A percentile compares a stretch with the other conserved stretches of the same genome.
Evolutionary conservation across 2,329 filamentous ascomycete species (phyloP).

Genomic region (Colletotrichum sansevieriae): DNA sequence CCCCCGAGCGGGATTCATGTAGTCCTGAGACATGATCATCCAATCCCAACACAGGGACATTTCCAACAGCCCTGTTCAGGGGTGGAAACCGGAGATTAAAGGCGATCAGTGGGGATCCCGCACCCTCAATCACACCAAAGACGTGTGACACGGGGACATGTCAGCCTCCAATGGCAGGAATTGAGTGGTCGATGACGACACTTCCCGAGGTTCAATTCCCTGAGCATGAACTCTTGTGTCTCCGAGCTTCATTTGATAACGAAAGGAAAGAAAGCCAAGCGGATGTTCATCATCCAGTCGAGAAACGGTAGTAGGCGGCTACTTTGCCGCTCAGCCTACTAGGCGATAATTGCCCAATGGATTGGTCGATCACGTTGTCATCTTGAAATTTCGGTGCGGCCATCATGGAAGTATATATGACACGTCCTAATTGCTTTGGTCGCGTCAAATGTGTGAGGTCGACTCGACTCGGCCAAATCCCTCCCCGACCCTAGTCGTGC

Average conservation of each 20-base stretch:
- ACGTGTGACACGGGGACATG: neutral
- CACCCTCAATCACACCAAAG: slow-evolving; percentile 12
- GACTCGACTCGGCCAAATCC: too few species aligned
- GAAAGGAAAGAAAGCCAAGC: neutral
- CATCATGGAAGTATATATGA: too few species aligned
- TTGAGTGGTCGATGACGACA: slow-evolving; percentile 14
- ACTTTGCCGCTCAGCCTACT: too few species aligned
- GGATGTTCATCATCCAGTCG: too few species aligned
- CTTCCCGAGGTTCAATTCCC: neutral
- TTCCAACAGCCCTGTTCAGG: slow-evolving; percentile 22
- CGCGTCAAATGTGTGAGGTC: too few species aligned
- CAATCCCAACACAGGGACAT: neutral
- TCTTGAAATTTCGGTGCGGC: too few species aligned
- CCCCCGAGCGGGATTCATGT: too few species aligned
- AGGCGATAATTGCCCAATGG: too few species aligned
- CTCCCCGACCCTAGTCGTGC: neutral
- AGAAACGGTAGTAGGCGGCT: too few species aligned
- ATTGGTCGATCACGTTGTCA: too few species aligned
- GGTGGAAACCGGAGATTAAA: slow-evolving; percentile 33
- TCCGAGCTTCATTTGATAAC: neutral
- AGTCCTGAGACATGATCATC: neutral
- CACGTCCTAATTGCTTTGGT: too few species aligned
- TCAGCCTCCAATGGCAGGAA: neutral
- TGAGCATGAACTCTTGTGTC: neutral
- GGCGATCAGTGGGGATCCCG: slow-evolving; percentile 39